Base-by-base conservation (phyloP, 352 stramenopile species). In the Blastocystis sp. region DNA sequence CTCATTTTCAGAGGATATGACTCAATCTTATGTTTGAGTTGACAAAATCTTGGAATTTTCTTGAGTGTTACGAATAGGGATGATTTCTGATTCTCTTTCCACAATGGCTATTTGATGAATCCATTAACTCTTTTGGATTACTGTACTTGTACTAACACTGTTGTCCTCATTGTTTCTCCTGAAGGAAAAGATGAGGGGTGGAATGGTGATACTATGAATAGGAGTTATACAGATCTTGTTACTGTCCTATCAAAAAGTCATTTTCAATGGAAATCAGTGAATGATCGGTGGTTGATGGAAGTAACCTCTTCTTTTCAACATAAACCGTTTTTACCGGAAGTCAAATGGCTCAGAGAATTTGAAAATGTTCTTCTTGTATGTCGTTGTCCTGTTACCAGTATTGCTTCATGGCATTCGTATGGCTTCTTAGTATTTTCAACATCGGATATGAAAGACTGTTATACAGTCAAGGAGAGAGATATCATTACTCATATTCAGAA, bases 311-410 rank as follows among this genome's bases (percentile, higher is more conserved):
- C 43, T 59, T 59, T 39, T 58, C 43, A 5, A 32, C 19, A 49
- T 80, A 80, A 56, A 66, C 16, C 58, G 14, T 12, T 35, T 42
- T 49, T 65, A 65, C 0, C 21, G 39, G 35, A 65, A 2, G 6
- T 51, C 49, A 16, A 52, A 46, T 73, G 19, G 3, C 4, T 27
- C 1, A 51, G 65, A 35, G 11, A 29, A 12, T 35, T 52, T 37
- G 65, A 52, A 2, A 77, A 77, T 54, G 24, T 77, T 2, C 37
- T 77, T 77, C 29, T 77, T 19, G 19, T 77, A 24, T 42, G 65
- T 0, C 27, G 37, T 24, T 24, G 32, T 54, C 65, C 65, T 12
- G 39, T 56, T 49, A 3, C 54, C 12, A n/a, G 54, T 61, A 12
- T 32, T 32, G 27, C 12, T 12, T 61, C 54, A 32, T 32, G 39